These are phyloP conservation scores for Trypanosomatidae sp. DNA, from an alignment of 208 protist species.

Conservation along the genomic window DNA sequence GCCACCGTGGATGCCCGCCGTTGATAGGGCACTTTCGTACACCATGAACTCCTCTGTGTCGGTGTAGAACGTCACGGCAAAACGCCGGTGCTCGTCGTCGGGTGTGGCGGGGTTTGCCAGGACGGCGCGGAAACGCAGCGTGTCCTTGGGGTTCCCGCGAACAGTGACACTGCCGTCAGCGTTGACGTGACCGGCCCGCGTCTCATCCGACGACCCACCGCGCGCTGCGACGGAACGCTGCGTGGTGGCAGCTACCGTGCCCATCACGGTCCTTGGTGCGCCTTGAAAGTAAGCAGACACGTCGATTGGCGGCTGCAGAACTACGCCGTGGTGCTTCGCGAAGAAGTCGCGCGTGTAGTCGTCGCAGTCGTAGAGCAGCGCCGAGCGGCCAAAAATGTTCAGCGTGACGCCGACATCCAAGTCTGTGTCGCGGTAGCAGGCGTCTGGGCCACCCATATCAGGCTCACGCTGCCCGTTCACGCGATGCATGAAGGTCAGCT, in stretches of 20 bases:
- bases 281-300: conserved; percentile 36
- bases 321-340: conserved; percentile 49
- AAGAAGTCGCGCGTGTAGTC: conserved; percentile 93
- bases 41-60: conserved; percentile 89
- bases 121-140: conserved; percentile 72
- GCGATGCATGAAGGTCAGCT: conserved; percentile 84
- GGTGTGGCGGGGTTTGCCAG: conserved; percentile 48
- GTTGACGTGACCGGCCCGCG: conserved; percentile 20
- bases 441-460: conserved; percentile 56
- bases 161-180: conserved; percentile 1
- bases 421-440: conserved; percentile 84
- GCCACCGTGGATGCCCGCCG: conserved; percentile 76
- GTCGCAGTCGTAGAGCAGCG: conserved; percentile 95
- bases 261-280: conserved; percentile 31
- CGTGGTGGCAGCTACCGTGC: conserved; percentile 20
- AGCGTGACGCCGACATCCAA: conserved; percentile 80
- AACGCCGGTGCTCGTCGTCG: conserved; percentile 65
- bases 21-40: conserved; percentile 62
- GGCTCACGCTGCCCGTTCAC: conserved; percentile 82
- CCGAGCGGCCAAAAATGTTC: conserved; percentile 75
- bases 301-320: conserved; percentile 50
- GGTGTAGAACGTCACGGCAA: conserved; percentile 83
- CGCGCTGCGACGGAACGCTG: conserved; percentile 23
- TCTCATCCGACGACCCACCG: conserved; percentile 27
- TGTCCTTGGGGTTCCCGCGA: conserved; percentile 30